Base-by-base conservation (phyloP, 1,139 yeast species). In the Candida glucosophila region DNA sequence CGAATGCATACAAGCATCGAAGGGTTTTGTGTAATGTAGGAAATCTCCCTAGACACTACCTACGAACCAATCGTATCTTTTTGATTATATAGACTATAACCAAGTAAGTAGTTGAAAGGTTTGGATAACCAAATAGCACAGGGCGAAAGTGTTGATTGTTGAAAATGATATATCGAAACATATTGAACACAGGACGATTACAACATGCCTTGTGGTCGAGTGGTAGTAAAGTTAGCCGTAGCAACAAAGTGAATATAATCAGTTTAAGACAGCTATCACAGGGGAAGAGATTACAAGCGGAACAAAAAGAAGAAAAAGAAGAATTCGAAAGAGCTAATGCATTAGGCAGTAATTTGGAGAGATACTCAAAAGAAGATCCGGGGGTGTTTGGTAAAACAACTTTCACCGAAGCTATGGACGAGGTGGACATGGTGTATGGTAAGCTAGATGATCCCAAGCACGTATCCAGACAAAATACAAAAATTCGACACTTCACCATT, bases 401-500 rank as follows among this genome's bases (percentile, higher is more conserved):
- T 9, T 63, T 64, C 39, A 47, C 66, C 19, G 69, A 63, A 39
- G 61, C 57, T 8, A 48, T 64, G 52, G 70, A 64, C 39, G 67
- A 60, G 36, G 59, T 60, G 19, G 68, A 63, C 39, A 62, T 63
- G 68, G 50, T 57, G 22, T 63, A 64, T 63, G 65, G 62, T 25
- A 53, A 45, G 33, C 66, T 57, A 33, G 71, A 64, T 37, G 67
- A 58, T 35, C 69, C 69, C 22, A 55, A 51, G 33, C 50, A 58
- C 26, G 60, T 62, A 16, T 64, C 50, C 21, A 64, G 55, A 39
- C 69, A 64, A 46, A 63, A 63, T 44, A 51, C 67, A 33, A 78
- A 80, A 50, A 76, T 82, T 46, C 74, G 93, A 55, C 93, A 82
- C 52, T 82, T 82, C 60, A 82, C 94, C 27, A 76, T 83, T 51